Conservation (phyloP, 805 yeast genomes). For the Sporopachydermia lactativora region DNA sequence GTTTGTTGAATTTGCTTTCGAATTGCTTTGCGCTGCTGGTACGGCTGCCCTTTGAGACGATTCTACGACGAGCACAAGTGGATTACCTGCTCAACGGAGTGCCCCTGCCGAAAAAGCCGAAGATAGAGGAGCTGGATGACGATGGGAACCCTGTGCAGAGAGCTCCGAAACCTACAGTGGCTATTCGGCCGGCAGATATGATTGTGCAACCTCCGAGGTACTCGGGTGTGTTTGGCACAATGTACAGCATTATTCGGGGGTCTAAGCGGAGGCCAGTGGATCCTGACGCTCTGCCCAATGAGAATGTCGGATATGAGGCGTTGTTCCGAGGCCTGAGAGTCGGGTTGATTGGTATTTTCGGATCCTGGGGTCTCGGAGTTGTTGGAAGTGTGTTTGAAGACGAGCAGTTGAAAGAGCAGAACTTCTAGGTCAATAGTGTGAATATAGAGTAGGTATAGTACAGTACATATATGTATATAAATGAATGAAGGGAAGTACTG, state of each 20-base stretch:
- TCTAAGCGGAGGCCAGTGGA: background rate
- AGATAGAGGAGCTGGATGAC: conserved; percentile 20
- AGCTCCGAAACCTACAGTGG: conserved; percentile 15
- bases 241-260: conserved; percentile 34
- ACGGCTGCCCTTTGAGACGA: conserved; percentile 76
- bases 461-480: no score
- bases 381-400: background rate
- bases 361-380: background rate
- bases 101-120: conserved; percentile 9
- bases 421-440: no score
- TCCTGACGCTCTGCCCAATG: background rate
- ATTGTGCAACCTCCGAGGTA: conserved; percentile 47
- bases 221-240: conserved; percentile 37
- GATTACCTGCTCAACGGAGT: conserved; percentile 29
- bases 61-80: conserved; percentile 74
- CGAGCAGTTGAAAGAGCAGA: background rate
- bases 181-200: conserved; percentile 33
- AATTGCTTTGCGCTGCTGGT: conserved; percentile 56
- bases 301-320: background rate
- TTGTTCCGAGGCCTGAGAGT: background rate
- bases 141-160: conserved; percentile 16
- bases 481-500: no score
- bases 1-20: conserved; percentile 42
- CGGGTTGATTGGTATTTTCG: background rate
- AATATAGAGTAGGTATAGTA: no score